Conservation (phyloP, 2,329 filamentous ascomycete species). For the Fusarium sp. region DNA sequence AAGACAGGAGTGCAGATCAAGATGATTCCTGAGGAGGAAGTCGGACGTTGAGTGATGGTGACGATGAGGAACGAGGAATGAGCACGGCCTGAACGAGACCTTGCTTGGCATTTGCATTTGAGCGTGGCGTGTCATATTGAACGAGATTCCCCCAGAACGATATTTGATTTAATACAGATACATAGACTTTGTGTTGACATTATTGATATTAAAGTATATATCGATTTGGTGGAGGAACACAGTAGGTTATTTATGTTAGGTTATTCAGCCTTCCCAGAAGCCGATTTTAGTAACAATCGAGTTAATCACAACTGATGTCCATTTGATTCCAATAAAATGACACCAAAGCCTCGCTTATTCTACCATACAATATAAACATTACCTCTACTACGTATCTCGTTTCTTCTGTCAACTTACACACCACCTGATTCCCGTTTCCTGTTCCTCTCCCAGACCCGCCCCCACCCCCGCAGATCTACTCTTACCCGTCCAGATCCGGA, state of each 20-base stretch:
- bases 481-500: constrained; percentile 29
- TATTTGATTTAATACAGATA: constrained; percentile 9
- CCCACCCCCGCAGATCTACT: constrained; percentile 41
- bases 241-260: too few species aligned
- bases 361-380: background rate
- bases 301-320: too few species aligned
- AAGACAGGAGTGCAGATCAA: constrained; percentile 51
- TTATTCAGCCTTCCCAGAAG: too few species aligned
- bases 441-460: constrained; percentile 28
- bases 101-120: constrained; percentile 32
- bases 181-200: background rate
- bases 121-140: constrained; percentile 36
- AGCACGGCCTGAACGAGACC: background rate
- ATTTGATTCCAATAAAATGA: background rate
- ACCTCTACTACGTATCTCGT: background rate
- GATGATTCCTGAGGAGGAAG: constrained; percentile 50
- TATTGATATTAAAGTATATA: too few species aligned
- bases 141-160: constrained; percentile 31
- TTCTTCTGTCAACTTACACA: background rate
- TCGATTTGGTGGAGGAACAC: too few species aligned
- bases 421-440: background rate
- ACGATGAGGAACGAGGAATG: constrained; percentile 1
- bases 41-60: constrained; percentile 16
- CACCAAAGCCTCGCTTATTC: background rate
- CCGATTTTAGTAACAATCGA: too few species aligned